These are phyloP conservation scores for Colletotrichum gloeosporioides DNA, from an alignment of 2,329 filamentous ascomycete genomes.

Conservation along the genomic window DNA sequence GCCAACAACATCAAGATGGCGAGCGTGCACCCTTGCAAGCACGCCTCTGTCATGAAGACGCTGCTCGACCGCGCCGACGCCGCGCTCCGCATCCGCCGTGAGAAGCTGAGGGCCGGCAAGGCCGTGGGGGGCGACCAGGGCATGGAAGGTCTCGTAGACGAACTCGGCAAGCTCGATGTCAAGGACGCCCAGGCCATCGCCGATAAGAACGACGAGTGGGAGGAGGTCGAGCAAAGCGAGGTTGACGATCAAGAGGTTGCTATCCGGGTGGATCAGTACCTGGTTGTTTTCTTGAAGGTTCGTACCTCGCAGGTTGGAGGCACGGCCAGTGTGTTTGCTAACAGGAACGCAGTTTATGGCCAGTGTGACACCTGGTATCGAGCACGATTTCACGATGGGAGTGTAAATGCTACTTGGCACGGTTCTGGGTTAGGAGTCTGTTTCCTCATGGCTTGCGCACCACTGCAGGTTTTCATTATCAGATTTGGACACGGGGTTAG, in stretches of 20 bases:
- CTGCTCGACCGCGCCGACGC: constrained; percentile 94
- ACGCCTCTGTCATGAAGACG: constrained; percentile 97
- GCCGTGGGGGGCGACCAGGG: constrained; percentile 57
- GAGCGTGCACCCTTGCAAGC: constrained; percentile 95
- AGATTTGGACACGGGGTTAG: constrained; percentile 8
- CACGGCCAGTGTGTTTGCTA: constrained; percentile 19
- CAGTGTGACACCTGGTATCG: constrained; percentile 94
- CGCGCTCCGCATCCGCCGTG: constrained; percentile 84
- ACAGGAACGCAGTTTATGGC: constrained; percentile 67
- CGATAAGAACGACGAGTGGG: constrained; percentile 63
- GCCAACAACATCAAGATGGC: constrained; percentile 93
- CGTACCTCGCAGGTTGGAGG: constrained; percentile 29
- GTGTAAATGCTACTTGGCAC: constrained; percentile 56
- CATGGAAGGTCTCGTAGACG: constrained; percentile 86
- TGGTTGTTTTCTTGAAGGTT: constrained; percentile 87
- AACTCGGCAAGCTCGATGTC: constrained; percentile 71
- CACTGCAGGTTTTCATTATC: not conserved
- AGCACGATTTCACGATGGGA: constrained; percentile 98
- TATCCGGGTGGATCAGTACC: constrained; percentile 86
- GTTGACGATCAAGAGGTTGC: constrained; percentile 76
- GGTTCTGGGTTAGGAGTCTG: not conserved
- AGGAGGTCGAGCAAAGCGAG: constrained; percentile 65
- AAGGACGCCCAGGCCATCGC: constrained; percentile 56
- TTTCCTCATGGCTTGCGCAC: not conserved
- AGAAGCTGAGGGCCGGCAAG: constrained; percentile 75